These are phyloP conservation scores for Spinellus fusiger DNA, from an alignment of 192 early-diverging fungal genomes.

Conservation along the genomic window DNA sequence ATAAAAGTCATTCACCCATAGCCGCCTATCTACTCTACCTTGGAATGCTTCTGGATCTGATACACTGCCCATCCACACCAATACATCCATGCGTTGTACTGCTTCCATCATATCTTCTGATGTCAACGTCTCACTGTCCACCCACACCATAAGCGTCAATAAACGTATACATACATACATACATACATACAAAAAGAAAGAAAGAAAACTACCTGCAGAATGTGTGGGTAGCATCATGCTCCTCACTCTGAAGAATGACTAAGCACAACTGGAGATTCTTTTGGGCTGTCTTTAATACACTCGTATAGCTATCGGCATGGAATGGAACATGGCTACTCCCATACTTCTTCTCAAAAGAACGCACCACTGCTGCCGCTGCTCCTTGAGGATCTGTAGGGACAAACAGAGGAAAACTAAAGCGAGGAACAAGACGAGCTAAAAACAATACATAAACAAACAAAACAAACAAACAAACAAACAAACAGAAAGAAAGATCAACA, in stretches of 20 bases:
- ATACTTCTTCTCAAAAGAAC: slow-evolving; percentile 66
- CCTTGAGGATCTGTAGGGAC: slow-evolving; percentile 48
- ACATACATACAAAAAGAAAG: not conserved
- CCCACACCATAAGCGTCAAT: not conserved
- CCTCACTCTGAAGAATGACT: slow-evolving; percentile 69
- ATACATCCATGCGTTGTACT: not conserved
- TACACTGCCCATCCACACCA: slow-evolving; percentile 74
- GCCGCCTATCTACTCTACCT: too few species aligned
- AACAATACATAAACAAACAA: not conserved
- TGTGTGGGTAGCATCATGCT: slow-evolving; percentile 73
- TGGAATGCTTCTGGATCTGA: slow-evolving; percentile 64
- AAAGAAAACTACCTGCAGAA: slow-evolving; percentile 52
- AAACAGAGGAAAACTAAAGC: slow-evolving; percentile 11
- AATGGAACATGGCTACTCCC: slow-evolving; percentile 70
- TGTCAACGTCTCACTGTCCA: slow-evolving; percentile 39
- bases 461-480: not conserved
- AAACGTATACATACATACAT: not conserved
- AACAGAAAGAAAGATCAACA: not conserved
- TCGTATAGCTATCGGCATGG: slow-evolving; percentile 57
- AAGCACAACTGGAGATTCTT: slow-evolving; percentile 69
- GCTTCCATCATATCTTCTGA: slow-evolving; percentile 18
- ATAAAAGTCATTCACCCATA: too few species aligned
- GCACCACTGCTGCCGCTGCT: slow-evolving; percentile 57
- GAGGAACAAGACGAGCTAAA: slow-evolving; percentile 9
- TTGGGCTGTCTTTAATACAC: slow-evolving; percentile 64